Conservation (phyloP, 2,329 filamentous ascomycete species). For the Hirsutella rhossiliensis region DNA sequence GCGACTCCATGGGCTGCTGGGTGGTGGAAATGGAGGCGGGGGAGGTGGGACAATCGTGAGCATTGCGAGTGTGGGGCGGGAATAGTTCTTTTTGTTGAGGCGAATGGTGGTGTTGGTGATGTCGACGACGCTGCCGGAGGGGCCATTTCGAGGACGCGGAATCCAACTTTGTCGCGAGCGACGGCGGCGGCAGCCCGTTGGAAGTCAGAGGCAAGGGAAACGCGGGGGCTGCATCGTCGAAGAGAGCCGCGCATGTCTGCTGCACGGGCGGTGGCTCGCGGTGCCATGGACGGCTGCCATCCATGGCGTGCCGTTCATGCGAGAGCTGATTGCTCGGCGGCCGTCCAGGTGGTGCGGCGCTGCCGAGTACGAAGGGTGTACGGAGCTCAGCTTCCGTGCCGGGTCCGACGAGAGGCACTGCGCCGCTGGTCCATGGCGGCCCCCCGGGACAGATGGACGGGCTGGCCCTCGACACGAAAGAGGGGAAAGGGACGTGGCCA, state of each 20-base stretch:
- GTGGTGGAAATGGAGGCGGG: no score
- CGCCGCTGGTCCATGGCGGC: not conserved
- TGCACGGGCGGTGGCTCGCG: not conserved
- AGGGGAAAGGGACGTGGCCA: no score
- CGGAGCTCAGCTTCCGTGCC: not conserved
- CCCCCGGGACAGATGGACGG: not conserved
- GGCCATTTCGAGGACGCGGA: no score
- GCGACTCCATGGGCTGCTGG: conserved; percentile 2
- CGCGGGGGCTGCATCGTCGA: not conserved
- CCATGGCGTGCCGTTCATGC: not conserved
- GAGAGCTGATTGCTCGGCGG: not conserved
- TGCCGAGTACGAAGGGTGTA: not conserved
- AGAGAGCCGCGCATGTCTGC: not conserved
- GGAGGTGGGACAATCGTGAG: not conserved
- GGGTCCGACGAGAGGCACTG: not conserved
- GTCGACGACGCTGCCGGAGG: no score
- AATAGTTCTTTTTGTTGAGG: no score
- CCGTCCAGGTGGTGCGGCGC: not conserved
- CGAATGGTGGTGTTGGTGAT: no score
- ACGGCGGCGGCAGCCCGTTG: no score
- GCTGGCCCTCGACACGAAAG: not conserved
- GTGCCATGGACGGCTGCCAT: not conserved
- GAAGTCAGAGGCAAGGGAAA: not conserved
- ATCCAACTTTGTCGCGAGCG: no score
- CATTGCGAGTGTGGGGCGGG: no score